Evolutionary conservation across 306 rosid species (phyloP), one percentile per base, ranked within the genome.

Genomic region (Vicia villosa): DNA sequence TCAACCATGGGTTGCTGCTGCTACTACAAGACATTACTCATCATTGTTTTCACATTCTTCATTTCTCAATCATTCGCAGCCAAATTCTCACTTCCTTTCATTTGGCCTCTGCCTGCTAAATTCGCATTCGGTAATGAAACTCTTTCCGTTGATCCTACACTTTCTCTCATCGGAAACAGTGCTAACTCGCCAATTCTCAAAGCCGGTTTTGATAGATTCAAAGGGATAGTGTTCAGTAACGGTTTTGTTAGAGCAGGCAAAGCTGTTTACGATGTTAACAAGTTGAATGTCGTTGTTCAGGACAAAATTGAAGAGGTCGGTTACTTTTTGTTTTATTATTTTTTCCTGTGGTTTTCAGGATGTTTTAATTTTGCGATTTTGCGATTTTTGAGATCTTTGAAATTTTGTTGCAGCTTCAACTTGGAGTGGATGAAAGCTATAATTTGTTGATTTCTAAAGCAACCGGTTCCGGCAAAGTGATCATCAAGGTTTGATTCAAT

Each of bases 381-480:
- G 28, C 2, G 28, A 24, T 1, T 24, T n/a, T n/a, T n/a, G n/a
- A n/a, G n/a, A n/a, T n/a, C n/a, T n/a, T 24, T 63, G 43, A 15
- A 59, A 24, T 10, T 59, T 45, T 54, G 22, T 55, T 78, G 74
- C 85, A 94, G 99, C 95, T 94, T 81, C 92, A 87, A 78, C 92
- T 94, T 68, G 99, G 96, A 28, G 97, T 87, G n/a, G 99, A 94
- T 59, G 99, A 94, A 84, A 94, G 97, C 97, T 89, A 94, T 72
- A 70, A 75, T 54, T 83, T 94, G 89, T 68, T 75, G 43, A 80
- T 91, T 55, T 49, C 81, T 51, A 56, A 56, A 56, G 63, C 17
- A 1, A 26, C 20, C 2, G 77, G 74, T 78, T 68, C 75, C 17
- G 91, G 85, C 59, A 72, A 67, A 57, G 90, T 84, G 1, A 84